Evolutionary conservation across 2,329 filamentous ascomycete genomes (phyloP).

Genomic region (Arthrobotrys musiformis): DNA sequence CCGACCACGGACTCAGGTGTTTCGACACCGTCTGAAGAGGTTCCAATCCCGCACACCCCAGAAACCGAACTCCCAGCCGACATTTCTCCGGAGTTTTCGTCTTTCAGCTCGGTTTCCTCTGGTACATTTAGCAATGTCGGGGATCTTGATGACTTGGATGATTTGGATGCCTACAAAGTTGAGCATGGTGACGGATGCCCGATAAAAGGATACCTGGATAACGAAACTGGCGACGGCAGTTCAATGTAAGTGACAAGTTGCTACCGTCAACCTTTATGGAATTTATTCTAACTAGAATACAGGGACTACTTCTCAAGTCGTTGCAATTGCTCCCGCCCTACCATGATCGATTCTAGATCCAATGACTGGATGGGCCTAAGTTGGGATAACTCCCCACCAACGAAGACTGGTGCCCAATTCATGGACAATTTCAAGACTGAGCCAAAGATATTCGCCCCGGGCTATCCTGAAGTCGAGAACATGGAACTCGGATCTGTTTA

Average conservation of each 20-base stretch:
- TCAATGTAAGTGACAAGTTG: conserved; percentile 27
- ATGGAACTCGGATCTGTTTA: conserved; percentile 53
- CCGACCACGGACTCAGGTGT: conserved; percentile 31
- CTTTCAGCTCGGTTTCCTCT: conserved; percentile 53
- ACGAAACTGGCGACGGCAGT: conserved; percentile 11
- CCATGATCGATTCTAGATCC: conserved; percentile 38
- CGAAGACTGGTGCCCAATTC: conserved; percentile 40
- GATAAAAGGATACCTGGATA: conserved; percentile 48
- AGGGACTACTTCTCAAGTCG: conserved; percentile 53
- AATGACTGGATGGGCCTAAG: conserved; percentile 52
- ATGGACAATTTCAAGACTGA: conserved; percentile 50
- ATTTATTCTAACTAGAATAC: neutral
- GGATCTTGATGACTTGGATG: conserved; percentile 43
- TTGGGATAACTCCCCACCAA: conserved; percentile 55
- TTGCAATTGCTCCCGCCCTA: conserved; percentile 38
- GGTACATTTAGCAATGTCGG: conserved; percentile 53
- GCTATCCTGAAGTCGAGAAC: conserved; percentile 50
- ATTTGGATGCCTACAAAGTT: conserved; percentile 46
- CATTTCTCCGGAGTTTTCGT: conserved; percentile 52
- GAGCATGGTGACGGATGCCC: conserved; percentile 51
- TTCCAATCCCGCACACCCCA: conserved; percentile 50
- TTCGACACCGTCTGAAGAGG: conserved; percentile 35
- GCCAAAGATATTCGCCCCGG: conserved; percentile 49
- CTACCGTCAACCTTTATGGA: neutral
- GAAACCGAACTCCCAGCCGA: conserved; percentile 48